Evolutionary conservation across 768 basidiomycete genomes (phyloP), one percentile per base, ranked within the genome.

Genomic region (Boletus insuetus): DNA sequence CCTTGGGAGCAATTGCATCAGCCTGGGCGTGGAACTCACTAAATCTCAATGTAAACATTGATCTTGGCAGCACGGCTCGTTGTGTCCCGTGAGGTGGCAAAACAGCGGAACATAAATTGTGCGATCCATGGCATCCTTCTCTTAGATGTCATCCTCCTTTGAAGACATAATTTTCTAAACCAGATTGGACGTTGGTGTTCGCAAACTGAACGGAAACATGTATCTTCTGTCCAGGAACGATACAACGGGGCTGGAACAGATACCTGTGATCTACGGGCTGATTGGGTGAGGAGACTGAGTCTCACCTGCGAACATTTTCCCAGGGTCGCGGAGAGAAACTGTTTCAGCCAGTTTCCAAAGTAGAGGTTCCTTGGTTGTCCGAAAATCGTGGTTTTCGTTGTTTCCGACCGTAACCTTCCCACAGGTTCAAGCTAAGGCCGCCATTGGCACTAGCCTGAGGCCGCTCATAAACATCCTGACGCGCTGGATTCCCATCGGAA

Each of bases 161-260:
- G 45, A 46, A 39, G 31, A 45, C 17, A 53, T 47, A 46, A 45
- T 16, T 47, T 47, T 24, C 52, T 46, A 19, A 41, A 53, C 20
- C 52, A 45, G 24, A 41, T 53, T 17, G 24, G 47, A 53, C 11
- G 52, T 53, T 26, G 52, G 45, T 53, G 22, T 47, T 53, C 14
- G 52, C 52, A 3, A 41, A 41, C 35, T 46, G 52, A n/a, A 47
- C 38, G 6, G 52, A 53, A 11, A 45, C 52, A 14, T 53, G 52
- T 53, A 53, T 53, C 46, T 47, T 53, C 16, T 46, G 52, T 3
- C 52, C 52, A 14, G 52, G 52, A 34, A 53, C 26, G 39, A 53
- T 47, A 34, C 52, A 46, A 24, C 52, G 52, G 9, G 52, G 45
- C 7, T 53, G 46, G 16, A 47, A 53, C 12, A 53, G 22, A 24